Percentiles rank a stretch among this genome's conserved stretches.
These are phyloP conservation scores for Cerrena zonata DNA, from an alignment of 1,284 basidiomycete species.

Conservation along the genomic window DNA sequence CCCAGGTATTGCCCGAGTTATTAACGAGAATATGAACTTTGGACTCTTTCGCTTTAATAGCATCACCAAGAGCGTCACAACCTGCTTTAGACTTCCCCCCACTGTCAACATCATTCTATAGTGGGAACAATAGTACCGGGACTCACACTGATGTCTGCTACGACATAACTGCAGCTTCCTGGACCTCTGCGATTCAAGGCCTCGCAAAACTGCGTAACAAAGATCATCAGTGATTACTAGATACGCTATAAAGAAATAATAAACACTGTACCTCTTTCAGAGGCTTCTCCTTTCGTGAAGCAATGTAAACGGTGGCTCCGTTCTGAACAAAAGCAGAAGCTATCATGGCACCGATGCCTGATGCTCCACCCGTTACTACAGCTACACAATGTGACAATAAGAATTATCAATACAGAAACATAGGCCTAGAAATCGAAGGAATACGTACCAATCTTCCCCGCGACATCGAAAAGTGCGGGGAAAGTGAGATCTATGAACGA, in stretches of 20 bases:
- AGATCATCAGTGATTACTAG: constrained; percentile 5
- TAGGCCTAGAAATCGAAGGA: constrained; percentile 14
- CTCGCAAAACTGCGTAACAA: constrained; percentile 47
- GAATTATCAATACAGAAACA: constrained; percentile 5
- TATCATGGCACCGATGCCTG: constrained; percentile 78
- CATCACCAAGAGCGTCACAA: constrained; percentile 66
- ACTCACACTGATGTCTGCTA: constrained; percentile 67
- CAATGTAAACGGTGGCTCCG: constrained; percentile 66
- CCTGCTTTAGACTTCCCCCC: constrained; percentile 52
- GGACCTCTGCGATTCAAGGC: constrained; percentile 55
- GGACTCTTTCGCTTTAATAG: constrained; percentile 63
- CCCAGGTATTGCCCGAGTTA: constrained; percentile 79
- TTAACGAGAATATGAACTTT: constrained; percentile 78
- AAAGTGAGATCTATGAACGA: constrained; percentile 53
- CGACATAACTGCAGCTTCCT: constrained; percentile 63
- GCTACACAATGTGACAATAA: constrained; percentile 35
- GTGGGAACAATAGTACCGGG: background rate
- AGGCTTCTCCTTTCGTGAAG: constrained; percentile 73
- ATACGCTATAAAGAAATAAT: too few relatives aligned
- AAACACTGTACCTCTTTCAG: constrained; percentile 57
- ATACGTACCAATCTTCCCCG: constrained; percentile 70
- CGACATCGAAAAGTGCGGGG: constrained; percentile 63
- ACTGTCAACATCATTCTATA: background rate
- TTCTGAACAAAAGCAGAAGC: constrained; percentile 72
- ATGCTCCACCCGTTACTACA: constrained; percentile 75